Evolutionary conservation across 257 asterid species (phyloP), one percentile per base, ranked within the genome.

Genomic region (Solanum paucissectum): DNA sequence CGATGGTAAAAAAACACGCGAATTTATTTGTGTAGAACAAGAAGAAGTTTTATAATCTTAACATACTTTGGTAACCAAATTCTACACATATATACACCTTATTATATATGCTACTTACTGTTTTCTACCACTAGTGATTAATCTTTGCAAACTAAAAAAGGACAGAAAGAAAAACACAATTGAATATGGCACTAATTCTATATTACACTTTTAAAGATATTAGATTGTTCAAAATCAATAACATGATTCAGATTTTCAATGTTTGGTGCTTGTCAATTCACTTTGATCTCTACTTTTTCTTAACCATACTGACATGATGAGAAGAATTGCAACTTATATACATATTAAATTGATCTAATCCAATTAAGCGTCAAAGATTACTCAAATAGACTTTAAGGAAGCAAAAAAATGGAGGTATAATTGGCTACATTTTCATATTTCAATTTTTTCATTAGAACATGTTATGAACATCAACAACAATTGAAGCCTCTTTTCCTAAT

Each of bases 401-500:
- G 13, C n/a, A 1, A 18, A 33, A 71, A 16, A 55, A 58, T 58
- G 68, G 68, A 21, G 68, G 0, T 7, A 58, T 21, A 21, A 58
- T 0, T 58, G 68, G 68, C 68, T 3, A 8, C 68, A 58, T 58
- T 21, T 20, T 58, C 66, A 34, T 7, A 21, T 34, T 34, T 73
- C 27, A 73, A 4, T 3, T 20, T 20, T 20, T 40, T 36, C 33
- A 37, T 7, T 75, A 12, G 14, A 75, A 75, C 52, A 37, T 36
- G 33, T 64, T 86, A 86, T 86, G 90, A 87, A 87, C 90, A 84
- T 84, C 87, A 91, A 83, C 88, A 86, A 87, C 62, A 88, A 88
- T 88, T 84, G 64, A 84, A 49, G 86, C 83, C 68, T 46, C 66
- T 46, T 55, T 18, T 46, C 85, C 62, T 42, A 42, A 77, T 13